Conservation (phyloP, 257 asterid genomes). For the Solanum acaule region DNA sequence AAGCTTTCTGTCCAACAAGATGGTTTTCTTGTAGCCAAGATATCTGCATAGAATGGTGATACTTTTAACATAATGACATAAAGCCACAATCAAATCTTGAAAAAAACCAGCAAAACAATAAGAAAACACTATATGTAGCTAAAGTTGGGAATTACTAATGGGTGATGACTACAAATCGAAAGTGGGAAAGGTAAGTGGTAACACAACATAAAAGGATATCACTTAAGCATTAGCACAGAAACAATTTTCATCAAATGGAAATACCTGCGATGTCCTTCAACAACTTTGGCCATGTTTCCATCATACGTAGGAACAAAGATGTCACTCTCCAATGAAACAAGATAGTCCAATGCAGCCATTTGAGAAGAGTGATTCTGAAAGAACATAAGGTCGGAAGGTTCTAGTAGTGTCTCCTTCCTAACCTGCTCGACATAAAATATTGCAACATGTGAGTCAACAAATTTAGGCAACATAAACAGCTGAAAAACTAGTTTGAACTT, state of each 20-base stretch:
- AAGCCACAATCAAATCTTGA: background rate
- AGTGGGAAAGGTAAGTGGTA: background rate
- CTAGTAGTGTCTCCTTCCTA: slow-evolving; percentile 84
- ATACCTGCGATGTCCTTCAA: slow-evolving; percentile 99
- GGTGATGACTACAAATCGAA: background rate
- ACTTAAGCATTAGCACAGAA: background rate
- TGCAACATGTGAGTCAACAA: background rate
- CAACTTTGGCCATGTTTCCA: slow-evolving; percentile 99
- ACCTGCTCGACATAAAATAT: slow-evolving; percentile 40
- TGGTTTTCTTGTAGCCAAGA: slow-evolving; percentile 84
- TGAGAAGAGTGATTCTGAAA: slow-evolving; percentile 96
- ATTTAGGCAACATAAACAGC: background rate
- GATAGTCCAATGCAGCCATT: slow-evolving; percentile 98
- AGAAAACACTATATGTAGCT: background rate
- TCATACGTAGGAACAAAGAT: slow-evolving; percentile 92
- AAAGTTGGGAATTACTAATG: background rate
- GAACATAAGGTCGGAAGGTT: slow-evolving; percentile 67
- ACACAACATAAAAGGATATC: background rate
- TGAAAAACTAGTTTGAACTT: background rate
- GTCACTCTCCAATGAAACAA: slow-evolving; percentile 95
- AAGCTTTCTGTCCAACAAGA: slow-evolving; percentile 63
- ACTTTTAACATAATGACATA: background rate
- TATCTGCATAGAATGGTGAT: slow-evolving; percentile 35
- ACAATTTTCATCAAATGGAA: background rate
- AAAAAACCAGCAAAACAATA: background rate